A percentile compares a stretch with the other conserved stretches of the same genome.
phyloP scores from a whole-genome alignment of 108 stramenopile species.

The Poteriospumella lacustris region DNA sequence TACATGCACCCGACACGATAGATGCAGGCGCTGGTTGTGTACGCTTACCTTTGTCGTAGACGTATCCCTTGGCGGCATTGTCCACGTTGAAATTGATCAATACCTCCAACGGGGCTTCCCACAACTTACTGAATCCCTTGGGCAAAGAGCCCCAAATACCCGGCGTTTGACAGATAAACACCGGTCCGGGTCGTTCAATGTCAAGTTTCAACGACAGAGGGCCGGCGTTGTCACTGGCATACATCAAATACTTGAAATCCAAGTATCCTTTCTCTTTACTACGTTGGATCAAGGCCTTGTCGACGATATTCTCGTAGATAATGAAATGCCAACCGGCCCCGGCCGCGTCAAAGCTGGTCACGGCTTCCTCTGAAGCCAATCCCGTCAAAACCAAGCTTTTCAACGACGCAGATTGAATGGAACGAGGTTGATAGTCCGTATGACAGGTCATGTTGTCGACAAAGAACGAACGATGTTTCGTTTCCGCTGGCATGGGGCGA shows the following conservation, averaged over 20 bases:
- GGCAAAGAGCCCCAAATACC: conserved; percentile 23
- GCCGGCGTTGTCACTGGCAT: neutral
- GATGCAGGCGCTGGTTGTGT: no score
- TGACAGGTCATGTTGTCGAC: neutral
- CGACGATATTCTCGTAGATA: conserved; percentile 10
- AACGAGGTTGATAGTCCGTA: conserved; percentile 1
- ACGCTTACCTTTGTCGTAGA: no score
- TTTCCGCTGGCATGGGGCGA: neutral
- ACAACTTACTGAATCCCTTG: conserved; percentile 11
- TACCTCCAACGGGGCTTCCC: conserved; percentile 1
- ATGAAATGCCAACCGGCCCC: neutral
- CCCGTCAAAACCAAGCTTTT: neutral
- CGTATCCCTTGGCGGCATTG: neutral
- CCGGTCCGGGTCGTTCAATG: neutral
- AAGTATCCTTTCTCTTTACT: neutral
- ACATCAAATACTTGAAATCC: conserved; percentile 4
- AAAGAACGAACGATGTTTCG: neutral
- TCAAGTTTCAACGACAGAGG: neutral
- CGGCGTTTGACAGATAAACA: conserved; percentile 22
- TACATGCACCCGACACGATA: no score
- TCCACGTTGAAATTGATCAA: neutral
- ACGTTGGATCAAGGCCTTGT: neutral
- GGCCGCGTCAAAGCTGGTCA: neutral
- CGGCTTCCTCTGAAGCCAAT: neutral
- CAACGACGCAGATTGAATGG: neutral